Percentiles rank a stretch among this genome's conserved stretches.
phyloP scores from a whole-genome alignment of 495 filamentous ascomycete genomes.

The Aspergillus incahuasiensis region DNA sequence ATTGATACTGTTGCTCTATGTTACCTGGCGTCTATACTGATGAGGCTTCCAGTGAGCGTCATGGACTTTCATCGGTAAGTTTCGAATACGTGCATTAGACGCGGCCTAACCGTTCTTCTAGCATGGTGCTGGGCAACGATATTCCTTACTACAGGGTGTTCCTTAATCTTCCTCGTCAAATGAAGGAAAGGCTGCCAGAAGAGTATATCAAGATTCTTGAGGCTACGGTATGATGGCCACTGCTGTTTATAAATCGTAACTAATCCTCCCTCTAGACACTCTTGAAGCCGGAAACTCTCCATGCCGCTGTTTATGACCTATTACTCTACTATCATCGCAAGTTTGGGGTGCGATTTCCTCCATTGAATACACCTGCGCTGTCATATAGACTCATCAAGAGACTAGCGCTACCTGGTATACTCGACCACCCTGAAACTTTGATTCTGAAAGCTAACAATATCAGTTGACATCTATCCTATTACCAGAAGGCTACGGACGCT shows the following conservation, averaged over 20 bases:
- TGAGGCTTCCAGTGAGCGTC: conserved; percentile 59
- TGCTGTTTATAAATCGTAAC: background rate
- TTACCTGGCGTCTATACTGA: conserved; percentile 60
- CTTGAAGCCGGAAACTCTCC: conserved; percentile 53
- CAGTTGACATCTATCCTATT: conserved; percentile 66
- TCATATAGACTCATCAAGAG: conserved; percentile 66
- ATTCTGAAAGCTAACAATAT: background rate
- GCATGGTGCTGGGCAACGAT: conserved; percentile 40
- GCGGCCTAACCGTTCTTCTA: conserved; percentile 1
- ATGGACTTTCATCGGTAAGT: conserved; percentile 56
- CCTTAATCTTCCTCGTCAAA: conserved; percentile 55
- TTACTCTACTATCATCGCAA: conserved; percentile 58
- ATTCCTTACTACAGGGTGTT: conserved; percentile 43
- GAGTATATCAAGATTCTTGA: conserved; percentile 56
- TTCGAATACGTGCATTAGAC: background rate
- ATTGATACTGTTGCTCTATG: conserved; percentile 61
- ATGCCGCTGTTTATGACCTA: conserved; percentile 56
- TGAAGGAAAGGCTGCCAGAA: conserved; percentile 58
- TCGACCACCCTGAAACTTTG: background rate
- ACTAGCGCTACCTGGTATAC: conserved; percentile 71
- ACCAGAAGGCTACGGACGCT: conserved; percentile 55
- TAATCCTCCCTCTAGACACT: conserved; percentile 25
- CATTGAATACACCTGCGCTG: conserved; percentile 62
- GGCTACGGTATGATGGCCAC: conserved; percentile 39
- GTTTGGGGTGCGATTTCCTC: conserved; percentile 67